Evolutionary conservation across 345 rosid genomes (phyloP), one percentile per base, ranked within the genome.

Genomic region (Pelargonium nanum): DNA sequence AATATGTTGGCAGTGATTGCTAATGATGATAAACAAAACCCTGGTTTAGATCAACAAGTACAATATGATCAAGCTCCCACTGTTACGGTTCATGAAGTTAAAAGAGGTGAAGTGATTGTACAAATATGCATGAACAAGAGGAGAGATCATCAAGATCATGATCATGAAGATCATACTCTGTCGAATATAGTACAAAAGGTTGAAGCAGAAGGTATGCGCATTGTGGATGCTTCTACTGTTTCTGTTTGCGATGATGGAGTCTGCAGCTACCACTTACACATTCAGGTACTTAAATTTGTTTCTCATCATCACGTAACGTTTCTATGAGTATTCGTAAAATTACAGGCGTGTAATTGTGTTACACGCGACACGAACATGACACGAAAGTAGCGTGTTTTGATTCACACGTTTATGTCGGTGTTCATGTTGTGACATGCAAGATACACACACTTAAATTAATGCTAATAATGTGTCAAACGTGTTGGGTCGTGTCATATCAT

Each of bases 21-120:
- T 1, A 34, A 34, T 15, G 13, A 34, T 34, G 8, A 28, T 8
- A 9, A 34, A n/a, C n/a, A n/a, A n/a, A n/a, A n/a, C n/a, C n/a
- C n/a, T n/a, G 45, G 10, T 34, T 34, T 34, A 34, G 45, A 10
- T 34, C 45, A 34, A 55, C 51, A 62, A 24, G 55, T 5, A 21
- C 19, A 15, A 16, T 55, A 22, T 16, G 57, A 22, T 26, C 52
- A 48, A 54, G 53, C 57, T 54, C 62, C 28, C 2, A 64, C 75
- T 0, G 65, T 77, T 57, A 68, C 65, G 4, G 61, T 68, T 53
- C 74, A 77, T 48, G 67, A 71, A 65, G 66, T 77, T 9, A 3
- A 6, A 22, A 57, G 59, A 26, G 72, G 72, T 68, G 74, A 74
- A 34, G 57, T 77, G 12, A 30, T 74, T 57, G 22, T 71, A 45